Conservation (phyloP, 2,329 filamentous ascomycete genomes). For the Coleophoma cylindrospora region DNA sequence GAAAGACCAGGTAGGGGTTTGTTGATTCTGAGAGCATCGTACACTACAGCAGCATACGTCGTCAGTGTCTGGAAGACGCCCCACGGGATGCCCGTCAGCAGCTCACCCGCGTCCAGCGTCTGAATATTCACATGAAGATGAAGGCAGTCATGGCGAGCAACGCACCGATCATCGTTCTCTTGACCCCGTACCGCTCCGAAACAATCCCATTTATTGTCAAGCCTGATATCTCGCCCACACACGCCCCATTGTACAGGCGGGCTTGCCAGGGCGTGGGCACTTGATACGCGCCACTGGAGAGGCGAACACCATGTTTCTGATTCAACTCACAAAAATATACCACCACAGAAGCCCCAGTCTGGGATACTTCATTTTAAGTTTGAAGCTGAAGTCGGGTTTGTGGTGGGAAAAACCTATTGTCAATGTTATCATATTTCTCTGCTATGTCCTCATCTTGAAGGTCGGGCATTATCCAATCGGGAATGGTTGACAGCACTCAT, state of each 20-base stretch:
- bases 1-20: no score
- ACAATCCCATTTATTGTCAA: constrained; percentile 41
- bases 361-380: no score
- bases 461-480: no score
- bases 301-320: constrained; percentile 21
- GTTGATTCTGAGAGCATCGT: no score
- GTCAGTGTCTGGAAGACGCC: constrained; percentile 40
- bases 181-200: constrained; percentile 36
- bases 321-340: not conserved
- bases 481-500: no score
- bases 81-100: constrained; percentile 41
- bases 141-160: constrained; percentile 33
- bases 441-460: no score
- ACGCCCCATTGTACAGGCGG: constrained; percentile 22
- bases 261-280: constrained; percentile 26
- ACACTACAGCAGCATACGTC: no score
- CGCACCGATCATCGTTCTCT: constrained; percentile 27
- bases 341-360: no score
- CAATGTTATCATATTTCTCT: no score
- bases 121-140: constrained; percentile 40
- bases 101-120: constrained; percentile 37
- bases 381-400: no score
- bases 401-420: no score
- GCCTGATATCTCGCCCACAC: constrained; percentile 34
- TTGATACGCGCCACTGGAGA: constrained; percentile 7